Evolutionary conservation across 208 protist species (phyloP), one percentile per base, ranked within the genome.

Genomic region (Trypanosoma boissoni): DNA sequence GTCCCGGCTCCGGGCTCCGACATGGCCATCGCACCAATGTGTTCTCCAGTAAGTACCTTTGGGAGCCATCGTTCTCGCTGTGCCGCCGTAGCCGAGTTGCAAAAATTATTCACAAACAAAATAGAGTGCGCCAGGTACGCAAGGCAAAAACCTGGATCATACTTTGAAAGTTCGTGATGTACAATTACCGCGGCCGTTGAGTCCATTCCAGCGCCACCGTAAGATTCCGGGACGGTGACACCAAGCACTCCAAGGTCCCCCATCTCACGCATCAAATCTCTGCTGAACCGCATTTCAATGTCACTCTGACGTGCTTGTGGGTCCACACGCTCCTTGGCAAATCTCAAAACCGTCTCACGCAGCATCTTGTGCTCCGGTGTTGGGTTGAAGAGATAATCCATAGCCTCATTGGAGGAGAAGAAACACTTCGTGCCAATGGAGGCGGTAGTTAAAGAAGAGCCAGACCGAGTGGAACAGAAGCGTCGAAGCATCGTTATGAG

Each of bases 11-110:
- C 79, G 50, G 96, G 81, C 79, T 99, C 97, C 26, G 74, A 90
- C 97, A 99, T 98, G 21, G 92, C 92, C 55, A 99, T 83, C n/a
- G 95, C 96, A 6, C 97, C 97, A 37, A 99, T 72, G 59, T 91
- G 80, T 58, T 98, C 97, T 34, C 97, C 97, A n/a, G 73, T 74
- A 28, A 98, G 83, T 6, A 98, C 80, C 69, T 96, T 92, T 21
- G 81, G 78, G 20, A 92, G 67, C 75, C 88, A 95, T 46, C 96
- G 94, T 37, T 79, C 62, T 46, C 95, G 97, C 76, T 99, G 97
- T 37, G 65, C 72, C 24, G 80, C 77, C 34, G 85, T 97, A 16
- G 94, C 94, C 55, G 75, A 58, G 39, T 76, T 71, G 48, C 79
- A 85, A 18, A 92, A 94, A 68, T 93, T 90, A 61, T 93, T 89